A percentile compares a stretch with the other conserved stretches of the same genome.
Conservation (phyloP, 768 basidiomycete species). For the Mycena pura region DNA sequence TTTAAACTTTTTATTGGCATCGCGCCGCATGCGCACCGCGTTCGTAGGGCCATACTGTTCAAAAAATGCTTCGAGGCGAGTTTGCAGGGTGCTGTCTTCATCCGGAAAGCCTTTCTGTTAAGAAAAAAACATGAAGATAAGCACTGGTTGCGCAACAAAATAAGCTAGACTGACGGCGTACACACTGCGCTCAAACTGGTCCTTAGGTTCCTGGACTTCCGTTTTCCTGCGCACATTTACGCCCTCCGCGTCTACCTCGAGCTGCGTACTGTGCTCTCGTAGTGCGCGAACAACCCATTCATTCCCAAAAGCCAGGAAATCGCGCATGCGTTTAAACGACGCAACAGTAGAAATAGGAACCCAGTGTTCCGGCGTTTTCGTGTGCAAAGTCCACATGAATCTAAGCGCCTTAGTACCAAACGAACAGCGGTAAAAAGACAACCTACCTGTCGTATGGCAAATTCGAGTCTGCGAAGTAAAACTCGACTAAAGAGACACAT, state of each 20-base stretch:
- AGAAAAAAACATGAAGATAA: not conserved
- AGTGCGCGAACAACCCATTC: conserved; percentile 79
- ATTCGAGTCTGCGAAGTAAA: conserved; percentile 97
- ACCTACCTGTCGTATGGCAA: conserved; percentile 86
- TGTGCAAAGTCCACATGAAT: conserved; percentile 95
- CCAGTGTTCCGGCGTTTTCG: conserved; percentile 86
- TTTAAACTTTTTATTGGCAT: conserved; percentile 37
- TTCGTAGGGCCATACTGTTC: conserved; percentile 76
- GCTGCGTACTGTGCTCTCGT: conserved; percentile 47
- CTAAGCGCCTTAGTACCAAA: conserved; percentile 42
- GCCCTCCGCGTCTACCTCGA: conserved; percentile 79
- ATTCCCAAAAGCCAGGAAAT: conserved; percentile 63
- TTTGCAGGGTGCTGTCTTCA: conserved; percentile 68
- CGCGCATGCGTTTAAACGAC: conserved; percentile 95
- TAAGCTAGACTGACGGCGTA: conserved; percentile 75
- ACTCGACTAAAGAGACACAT: conserved; percentile 70
- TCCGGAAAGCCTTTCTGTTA: conserved; percentile 87
- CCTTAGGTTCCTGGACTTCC: conserved; percentile 80
- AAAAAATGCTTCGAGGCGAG: conserved; percentile 81
- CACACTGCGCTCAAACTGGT: conserved; percentile 81
- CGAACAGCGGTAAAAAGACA: not conserved
- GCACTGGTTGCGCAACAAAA: not conserved
- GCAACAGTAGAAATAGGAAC: conserved; percentile 85
- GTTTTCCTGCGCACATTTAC: conserved; percentile 76
- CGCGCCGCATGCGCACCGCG: conserved; percentile 89